A percentile compares a stretch with the other conserved stretches of the same genome.
Conservation (phyloP, 352 stramenopile species). For the Elongisporangium anandrum region DNA sequence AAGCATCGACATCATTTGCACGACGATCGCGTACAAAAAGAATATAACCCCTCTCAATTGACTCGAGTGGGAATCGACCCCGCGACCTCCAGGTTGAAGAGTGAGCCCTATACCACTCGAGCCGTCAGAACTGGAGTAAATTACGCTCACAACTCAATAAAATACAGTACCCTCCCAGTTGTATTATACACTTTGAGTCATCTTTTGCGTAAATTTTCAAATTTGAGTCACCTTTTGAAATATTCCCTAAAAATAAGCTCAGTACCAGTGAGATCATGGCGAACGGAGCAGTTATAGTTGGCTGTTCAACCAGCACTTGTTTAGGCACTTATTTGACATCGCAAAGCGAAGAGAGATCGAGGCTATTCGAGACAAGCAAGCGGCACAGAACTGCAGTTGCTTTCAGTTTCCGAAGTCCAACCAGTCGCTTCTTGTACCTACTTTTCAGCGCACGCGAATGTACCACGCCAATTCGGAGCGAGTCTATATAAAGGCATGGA, state of each 20-base stretch:
- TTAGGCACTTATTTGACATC: background rate
- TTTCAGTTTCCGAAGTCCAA: background rate
- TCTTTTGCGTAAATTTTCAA: too few species aligned
- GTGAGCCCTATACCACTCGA: too few species aligned
- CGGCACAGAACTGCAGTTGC: background rate
- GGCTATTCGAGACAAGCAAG: background rate
- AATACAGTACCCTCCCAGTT: too few species aligned
- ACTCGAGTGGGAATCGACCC: too few species aligned
- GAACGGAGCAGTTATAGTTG: background rate
- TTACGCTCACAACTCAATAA: too few species aligned
- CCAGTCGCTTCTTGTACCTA: background rate
- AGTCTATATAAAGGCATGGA: background rate
- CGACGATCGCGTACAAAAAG: too few species aligned
- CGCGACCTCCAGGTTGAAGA: too few species aligned
- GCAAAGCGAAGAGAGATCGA: background rate
- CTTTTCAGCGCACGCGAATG: background rate
- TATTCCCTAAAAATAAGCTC: background rate
- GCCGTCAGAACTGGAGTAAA: too few species aligned
- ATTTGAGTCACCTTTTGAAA: too few species aligned
- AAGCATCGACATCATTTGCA: too few species aligned
- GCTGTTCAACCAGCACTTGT: background rate
- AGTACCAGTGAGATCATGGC: background rate
- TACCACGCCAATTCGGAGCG: background rate
- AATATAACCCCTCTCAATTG: too few species aligned
- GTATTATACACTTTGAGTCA: too few species aligned